A percentile compares a stretch with the other conserved stretches of the same genome.
Evolutionary conservation across 2,329 filamentous ascomycete species (phyloP).

Genomic region (Sporothrix curviconia): DNA sequence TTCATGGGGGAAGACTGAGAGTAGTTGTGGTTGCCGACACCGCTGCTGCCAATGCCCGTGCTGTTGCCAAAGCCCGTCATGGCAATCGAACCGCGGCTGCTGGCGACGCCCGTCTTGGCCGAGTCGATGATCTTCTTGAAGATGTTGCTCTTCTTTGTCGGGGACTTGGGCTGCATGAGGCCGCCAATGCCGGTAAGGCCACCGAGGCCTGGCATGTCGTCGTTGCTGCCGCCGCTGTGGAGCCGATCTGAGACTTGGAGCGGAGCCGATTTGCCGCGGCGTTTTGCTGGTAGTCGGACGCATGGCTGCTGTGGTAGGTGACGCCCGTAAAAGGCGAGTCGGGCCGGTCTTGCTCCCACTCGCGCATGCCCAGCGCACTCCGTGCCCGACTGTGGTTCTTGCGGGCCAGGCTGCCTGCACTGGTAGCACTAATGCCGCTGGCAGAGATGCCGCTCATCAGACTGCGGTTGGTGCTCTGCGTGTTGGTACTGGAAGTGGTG

Average conservation of each 20-base stretch:
- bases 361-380: slow-evolving; percentile 58
- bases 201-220: slow-evolving; percentile 39
- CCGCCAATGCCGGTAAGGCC: slow-evolving; percentile 68
- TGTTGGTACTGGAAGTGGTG: slow-evolving; percentile 61
- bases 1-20: slow-evolving; percentile 36
- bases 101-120: slow-evolving; percentile 89
- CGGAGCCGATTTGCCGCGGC: slow-evolving; percentile 25
- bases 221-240: slow-evolving; percentile 21
- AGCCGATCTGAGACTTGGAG: slow-evolving; percentile 61
- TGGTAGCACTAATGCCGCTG: slow-evolving; percentile 86
- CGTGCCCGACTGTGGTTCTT: slow-evolving; percentile 55
- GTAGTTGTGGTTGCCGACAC: background rate
- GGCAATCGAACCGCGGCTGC: slow-evolving; percentile 76
- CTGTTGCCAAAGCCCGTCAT: slow-evolving; percentile 43
- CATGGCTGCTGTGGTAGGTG: slow-evolving; percentile 89
- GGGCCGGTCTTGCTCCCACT: slow-evolving; percentile 49
- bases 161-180: slow-evolving; percentile 62
- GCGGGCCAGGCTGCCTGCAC: slow-evolving; percentile 84
- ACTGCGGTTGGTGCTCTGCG: slow-evolving; percentile 72
- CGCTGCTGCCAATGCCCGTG: slow-evolving; percentile 26
- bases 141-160: slow-evolving; percentile 73
- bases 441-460: slow-evolving; percentile 93
- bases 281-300: slow-evolving; percentile 45
- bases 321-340: slow-evolving; percentile 66
- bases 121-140: slow-evolving; percentile 94